Evolutionary conservation across 2,329 filamentous ascomycete genomes (phyloP), one percentile per base, ranked within the genome.

Genomic region (Aspergillus piperis): DNA sequence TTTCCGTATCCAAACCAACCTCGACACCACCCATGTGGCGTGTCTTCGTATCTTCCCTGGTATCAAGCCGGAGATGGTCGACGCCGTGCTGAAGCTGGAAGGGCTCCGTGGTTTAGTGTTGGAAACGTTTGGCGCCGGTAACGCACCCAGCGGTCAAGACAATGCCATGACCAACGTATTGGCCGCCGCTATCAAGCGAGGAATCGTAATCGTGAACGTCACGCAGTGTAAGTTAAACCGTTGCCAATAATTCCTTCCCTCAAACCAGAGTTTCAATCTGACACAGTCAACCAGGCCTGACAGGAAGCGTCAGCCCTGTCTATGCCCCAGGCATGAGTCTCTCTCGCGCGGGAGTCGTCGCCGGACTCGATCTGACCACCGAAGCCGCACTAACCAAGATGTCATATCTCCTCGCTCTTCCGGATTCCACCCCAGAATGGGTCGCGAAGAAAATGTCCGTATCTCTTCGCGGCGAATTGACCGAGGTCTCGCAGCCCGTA

Each of bases 61-160:
- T 32, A 96, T 97, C 78, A 90, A 90, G 74, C 90, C 92, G n/a
- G 89, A 92, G 72, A 96, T 96, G 90, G 84, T 97, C 32, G 91
- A 95, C 71, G 89, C 90, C 1, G 91, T 96, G 15, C 81, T 96
- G 61, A 84, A 84, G 48, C 80, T 92, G 32, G 87, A 91, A n/a
- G 87, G 87, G 50, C 82, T 97, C 13, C 86, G 88, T 52, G 93
- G 93, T 1, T 82, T 96, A 53, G 88, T 97, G 41, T 84, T 97
- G 47, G 92, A 96, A 78, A 96, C 92, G 0, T 96, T 96, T 75
- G 93, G 93, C 61, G 92, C 95, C 73, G 93, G 93, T 59, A 97
- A 96, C 77, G 90, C 93, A 10, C 93, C 93, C 2, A 90, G 89
- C 41, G 92, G 91, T 30, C 84, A 88, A 51, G 90, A 95, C 71